Evolutionary conservation across 257 asterid species (phyloP).

Genomic region (Handroanthus guayacan): DNA sequence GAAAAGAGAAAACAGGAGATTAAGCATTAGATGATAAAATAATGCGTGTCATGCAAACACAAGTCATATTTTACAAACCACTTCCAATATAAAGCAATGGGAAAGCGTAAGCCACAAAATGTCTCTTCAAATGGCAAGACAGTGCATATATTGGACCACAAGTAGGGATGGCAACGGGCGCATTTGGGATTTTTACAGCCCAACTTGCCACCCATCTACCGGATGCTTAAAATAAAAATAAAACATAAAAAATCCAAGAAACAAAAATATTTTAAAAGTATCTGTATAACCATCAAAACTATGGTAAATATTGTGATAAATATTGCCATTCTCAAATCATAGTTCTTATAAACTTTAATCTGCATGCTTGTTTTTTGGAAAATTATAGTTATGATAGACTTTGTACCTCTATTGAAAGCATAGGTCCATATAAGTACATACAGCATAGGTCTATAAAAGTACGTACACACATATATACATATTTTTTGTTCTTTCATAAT

Average conservation of each 20-base stretch:
- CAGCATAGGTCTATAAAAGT: no score
- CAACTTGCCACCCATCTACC: background rate
- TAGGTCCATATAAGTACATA: no score
- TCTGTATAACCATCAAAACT: conserved; percentile 17
- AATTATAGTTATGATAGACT: background rate
- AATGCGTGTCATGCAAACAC: background rate
- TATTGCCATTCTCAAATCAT: conserved; percentile 11
- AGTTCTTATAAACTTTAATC: background rate
- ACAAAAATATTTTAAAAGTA: background rate
- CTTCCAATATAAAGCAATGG: background rate
- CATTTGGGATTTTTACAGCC: background rate
- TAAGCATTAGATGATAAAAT: conserved; percentile 4
- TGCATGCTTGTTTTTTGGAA: background rate
- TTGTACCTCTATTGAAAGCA: background rate
- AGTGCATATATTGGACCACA: background rate
- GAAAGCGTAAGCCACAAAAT: background rate
- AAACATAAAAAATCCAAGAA: background rate
- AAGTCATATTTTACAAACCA: conserved; percentile 1
- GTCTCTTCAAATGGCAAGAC: background rate
- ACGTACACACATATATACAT: no score
- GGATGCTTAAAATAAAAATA: background rate
- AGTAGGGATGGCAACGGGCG: conserved; percentile 6
- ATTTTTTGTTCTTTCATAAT: background rate
- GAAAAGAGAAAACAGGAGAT: background rate
- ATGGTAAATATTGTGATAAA: background rate